Base-by-base conservation (phyloP, 2,329 filamentous ascomycete species). In the Aureobasidium pullulans region DNA sequence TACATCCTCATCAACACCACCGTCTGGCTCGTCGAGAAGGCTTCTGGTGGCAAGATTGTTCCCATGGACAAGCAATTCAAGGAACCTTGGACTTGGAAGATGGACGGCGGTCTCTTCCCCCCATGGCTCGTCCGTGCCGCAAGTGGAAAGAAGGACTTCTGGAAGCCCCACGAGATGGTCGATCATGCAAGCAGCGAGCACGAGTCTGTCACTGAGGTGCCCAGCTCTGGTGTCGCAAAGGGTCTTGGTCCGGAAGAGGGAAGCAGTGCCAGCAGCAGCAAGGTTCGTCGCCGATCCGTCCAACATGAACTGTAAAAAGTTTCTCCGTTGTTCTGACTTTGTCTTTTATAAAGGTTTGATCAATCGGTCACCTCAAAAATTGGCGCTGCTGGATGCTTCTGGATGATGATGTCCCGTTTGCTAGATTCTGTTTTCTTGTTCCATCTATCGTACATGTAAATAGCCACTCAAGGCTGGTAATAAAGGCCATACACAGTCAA, bases 21-120 rank as follows among this genome's bases (percentile, higher is more conserved):
- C 11, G 84, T 89, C 11, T 92, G 83, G 82, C 60, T 88, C 49
- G 73, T 95, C 65, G 84, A 88, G 71, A 79, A 83, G 69, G 74
- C 75, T 3, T 86, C 84, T 0, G 78, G 84, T 1, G 89, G 89
- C 44, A 83, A 87, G 40, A 82, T 95, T 63, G 81, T 86, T 7
- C 90, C 90, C 0, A 80, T 82, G 6, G 89, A 92, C 73, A 88
- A 90, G 73, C 80, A 87, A 7, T 77, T 87, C 67, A 89, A 90
- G 71, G 90, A 94, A 61, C 82, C 80, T 9, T 95, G 90, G 90
- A 89, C 88, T 0, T 93, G 85, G 76, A 84, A 82, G 67, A 81
- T 92, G 32, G 82, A 85, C 1, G 89, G 89, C 15, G 89, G 89
- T 1, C 74, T 94, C 52, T 73, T 92, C 29, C 89, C 90, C 0